A percentile compares a stretch with the other conserved stretches of the same genome.
These are phyloP conservation scores for Tylopilus rubrobrunneus DNA, from an alignment of 768 basidiomycete species.

Conservation along the genomic window DNA sequence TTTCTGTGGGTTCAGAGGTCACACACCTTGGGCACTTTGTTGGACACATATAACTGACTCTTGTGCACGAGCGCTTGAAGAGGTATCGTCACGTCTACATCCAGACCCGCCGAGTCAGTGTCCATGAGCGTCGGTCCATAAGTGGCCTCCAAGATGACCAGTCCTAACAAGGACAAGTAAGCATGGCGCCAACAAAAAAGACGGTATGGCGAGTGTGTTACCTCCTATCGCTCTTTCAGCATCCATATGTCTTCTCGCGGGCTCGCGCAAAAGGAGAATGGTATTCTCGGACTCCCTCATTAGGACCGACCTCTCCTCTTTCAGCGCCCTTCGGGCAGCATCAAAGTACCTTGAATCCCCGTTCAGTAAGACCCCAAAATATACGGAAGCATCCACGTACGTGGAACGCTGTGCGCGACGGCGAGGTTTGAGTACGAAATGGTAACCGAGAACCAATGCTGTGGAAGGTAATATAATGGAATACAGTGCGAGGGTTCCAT, in stretches of 20 bases:
- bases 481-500: slow-evolving; percentile 46
- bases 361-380: slow-evolving; percentile 15
- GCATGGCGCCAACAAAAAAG: slow-evolving; percentile 3
- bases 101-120: slow-evolving; percentile 49
- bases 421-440: slow-evolving; percentile 53
- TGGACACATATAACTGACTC: slow-evolving; percentile 75
- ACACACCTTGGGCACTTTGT: slow-evolving; percentile 77
- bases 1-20: background rate
- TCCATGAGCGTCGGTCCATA: slow-evolving; percentile 60
- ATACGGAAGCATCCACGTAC: slow-evolving; percentile 35
- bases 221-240: slow-evolving; percentile 67
- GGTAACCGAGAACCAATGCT: slow-evolving; percentile 49
- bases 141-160: slow-evolving; percentile 71
- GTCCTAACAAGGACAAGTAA: slow-evolving; percentile 42
- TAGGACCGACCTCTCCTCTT: slow-evolving; percentile 62
- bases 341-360: slow-evolving; percentile 54
- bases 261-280: slow-evolving; percentile 58
- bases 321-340: slow-evolving; percentile 55
- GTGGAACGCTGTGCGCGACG: slow-evolving; percentile 48
- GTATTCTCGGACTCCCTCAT: slow-evolving; percentile 63
- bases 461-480: slow-evolving; percentile 54
- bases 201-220: slow-evolving; percentile 27
- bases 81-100: slow-evolving; percentile 75
- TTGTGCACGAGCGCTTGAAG: slow-evolving; percentile 78
- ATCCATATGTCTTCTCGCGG: slow-evolving; percentile 59